phyloP scores from a whole-genome alignment of 2,329 filamentous ascomycete species.

The Coniochaeta hoffmannii region DNA sequence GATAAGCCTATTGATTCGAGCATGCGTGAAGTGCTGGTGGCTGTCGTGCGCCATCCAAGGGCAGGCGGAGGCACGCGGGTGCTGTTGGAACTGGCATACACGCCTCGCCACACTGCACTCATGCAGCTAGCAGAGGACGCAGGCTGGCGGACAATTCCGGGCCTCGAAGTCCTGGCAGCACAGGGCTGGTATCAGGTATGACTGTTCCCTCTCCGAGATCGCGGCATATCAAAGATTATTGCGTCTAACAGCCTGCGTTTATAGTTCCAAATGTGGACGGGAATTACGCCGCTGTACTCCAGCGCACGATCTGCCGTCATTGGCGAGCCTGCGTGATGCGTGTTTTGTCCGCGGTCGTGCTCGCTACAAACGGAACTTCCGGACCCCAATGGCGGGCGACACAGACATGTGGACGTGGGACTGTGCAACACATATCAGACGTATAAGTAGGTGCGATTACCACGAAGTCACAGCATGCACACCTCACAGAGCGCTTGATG shows the following conservation, averaged over 20 bases:
- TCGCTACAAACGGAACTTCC: too few species aligned
- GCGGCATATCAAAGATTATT: background rate
- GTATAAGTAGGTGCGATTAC: too few species aligned
- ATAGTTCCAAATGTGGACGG: conserved; percentile 82
- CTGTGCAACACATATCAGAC: too few species aligned
- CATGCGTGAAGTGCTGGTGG: conserved; percentile 58
- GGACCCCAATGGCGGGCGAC: too few species aligned
- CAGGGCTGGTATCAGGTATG: conserved; percentile 84
- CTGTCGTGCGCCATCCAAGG: conserved; percentile 35
- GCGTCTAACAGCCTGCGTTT: background rate
- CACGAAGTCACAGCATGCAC: too few species aligned
- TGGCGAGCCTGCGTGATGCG: background rate
- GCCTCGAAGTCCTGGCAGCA: conserved; percentile 79
- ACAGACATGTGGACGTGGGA: too few species aligned
- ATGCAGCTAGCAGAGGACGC: conserved; percentile 75
- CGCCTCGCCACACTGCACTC: conserved; percentile 72
- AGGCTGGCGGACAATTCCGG: conserved; percentile 78
- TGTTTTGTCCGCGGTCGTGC: background rate
- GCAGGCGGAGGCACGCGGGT: conserved; percentile 40
- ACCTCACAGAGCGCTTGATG: too few species aligned
- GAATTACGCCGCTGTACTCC: conserved; percentile 64
- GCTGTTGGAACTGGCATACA: conserved; percentile 94
- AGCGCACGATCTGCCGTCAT: conserved; percentile 58
- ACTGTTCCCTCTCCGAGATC: background rate
- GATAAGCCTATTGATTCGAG: conserved; percentile 71